A percentile compares a stretch with the other conserved stretches of the same genome.
Evolutionary conservation across 768 basidiomycete species (phyloP).

Genomic region (Lactarius tabidus): DNA sequence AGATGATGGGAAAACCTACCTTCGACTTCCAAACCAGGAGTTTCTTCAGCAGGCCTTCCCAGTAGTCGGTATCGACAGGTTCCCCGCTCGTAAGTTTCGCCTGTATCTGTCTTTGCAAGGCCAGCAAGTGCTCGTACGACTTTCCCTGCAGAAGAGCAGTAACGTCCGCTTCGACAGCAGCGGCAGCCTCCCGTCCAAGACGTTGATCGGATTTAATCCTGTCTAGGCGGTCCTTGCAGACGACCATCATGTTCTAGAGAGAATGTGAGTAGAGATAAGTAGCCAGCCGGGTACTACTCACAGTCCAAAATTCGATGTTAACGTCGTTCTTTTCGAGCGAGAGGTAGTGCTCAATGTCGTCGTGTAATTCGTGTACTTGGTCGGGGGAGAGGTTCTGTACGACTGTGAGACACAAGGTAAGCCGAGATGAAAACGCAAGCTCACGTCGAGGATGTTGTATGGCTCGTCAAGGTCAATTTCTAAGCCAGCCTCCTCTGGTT

Average conservation of each 20-base stretch:
- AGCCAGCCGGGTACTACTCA: conserved; percentile 35
- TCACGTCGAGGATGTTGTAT: conserved; percentile 92
- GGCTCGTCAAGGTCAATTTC: conserved; percentile 99
- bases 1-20: conserved; percentile 39
- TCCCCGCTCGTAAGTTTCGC: conserved; percentile 87
- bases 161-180: conserved; percentile 84
- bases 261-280: conserved; percentile 4
- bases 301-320: conserved; percentile 98
- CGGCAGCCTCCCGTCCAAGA: conserved; percentile 66
- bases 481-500: conserved; percentile 77
- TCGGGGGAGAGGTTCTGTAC: conserved; percentile 74
- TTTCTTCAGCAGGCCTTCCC: conserved; percentile 90
- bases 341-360: conserved; percentile 91
- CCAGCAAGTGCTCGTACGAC: conserved; percentile 76
- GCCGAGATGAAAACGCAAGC: conserved; percentile 30
- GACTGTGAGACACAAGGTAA: conserved; percentile 4
- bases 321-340: conserved; percentile 76
- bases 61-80: conserved; percentile 95
- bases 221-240: conserved; percentile 88
- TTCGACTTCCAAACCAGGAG: conserved; percentile 97
- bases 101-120: conserved; percentile 82
- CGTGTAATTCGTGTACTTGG: conserved; percentile 90
- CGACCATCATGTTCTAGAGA: conserved; percentile 89
- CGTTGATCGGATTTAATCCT: conserved; percentile 57
- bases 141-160: conserved; percentile 78